Conservation (phyloP, 1,284 basidiomycete species). For the Ganoderma multipileum region DNA sequence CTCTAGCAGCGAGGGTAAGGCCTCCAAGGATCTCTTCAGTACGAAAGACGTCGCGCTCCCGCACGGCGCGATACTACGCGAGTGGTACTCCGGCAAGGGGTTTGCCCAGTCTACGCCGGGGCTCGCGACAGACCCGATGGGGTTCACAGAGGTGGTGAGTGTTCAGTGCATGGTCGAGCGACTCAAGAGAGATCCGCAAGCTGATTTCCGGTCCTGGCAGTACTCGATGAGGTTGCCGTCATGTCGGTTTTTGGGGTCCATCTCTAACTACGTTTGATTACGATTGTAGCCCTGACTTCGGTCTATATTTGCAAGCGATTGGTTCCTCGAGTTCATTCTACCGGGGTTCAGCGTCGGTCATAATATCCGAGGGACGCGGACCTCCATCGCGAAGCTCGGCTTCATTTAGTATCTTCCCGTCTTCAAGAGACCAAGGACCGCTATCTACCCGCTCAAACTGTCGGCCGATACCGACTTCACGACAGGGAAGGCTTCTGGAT, state of each 20-base stretch:
- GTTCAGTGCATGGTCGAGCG: not conserved
- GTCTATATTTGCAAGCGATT: no score
- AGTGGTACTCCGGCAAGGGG: not conserved
- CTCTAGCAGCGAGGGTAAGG: not conserved
- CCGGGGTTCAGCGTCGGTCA: not conserved
- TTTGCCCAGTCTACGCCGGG: not conserved
- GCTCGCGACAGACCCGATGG: not conserved
- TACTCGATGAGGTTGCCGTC: not conserved
- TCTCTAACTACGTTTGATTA: not conserved
- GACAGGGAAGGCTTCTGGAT: not conserved
- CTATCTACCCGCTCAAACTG: not conserved
- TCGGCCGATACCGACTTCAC: not conserved
- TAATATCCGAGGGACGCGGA: not conserved
- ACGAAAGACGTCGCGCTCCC: not conserved
- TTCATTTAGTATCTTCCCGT: no score
- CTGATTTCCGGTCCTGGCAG: not conserved
- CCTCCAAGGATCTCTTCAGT: not conserved
- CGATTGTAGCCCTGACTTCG: not conserved
- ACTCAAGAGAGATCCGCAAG: not conserved
- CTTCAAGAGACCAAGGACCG: not conserved
- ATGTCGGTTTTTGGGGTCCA: not conserved
- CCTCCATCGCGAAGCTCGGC: not conserved
- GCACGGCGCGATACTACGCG: not conserved
- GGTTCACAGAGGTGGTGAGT: conserved; percentile 1
- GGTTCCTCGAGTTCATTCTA: no score